Evolutionary conservation across 2,329 filamentous ascomycete genomes (phyloP), one percentile per base, ranked within the genome.

Genomic region (Colletotrichum agaves): DNA sequence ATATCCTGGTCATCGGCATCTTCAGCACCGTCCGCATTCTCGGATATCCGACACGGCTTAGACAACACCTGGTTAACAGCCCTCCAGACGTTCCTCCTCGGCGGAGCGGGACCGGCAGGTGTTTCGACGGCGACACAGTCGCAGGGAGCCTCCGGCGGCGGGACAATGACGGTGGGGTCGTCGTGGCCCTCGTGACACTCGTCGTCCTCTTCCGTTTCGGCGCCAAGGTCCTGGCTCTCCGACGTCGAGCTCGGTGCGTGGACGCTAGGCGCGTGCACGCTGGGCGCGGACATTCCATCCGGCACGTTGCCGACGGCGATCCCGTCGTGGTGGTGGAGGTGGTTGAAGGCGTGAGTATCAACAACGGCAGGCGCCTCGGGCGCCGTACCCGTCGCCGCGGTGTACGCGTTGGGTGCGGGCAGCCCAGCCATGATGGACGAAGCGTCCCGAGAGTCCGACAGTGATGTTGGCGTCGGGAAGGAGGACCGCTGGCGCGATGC

Each of bases 1-100:
- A 71, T 70, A 23, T 77, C 75, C 31, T 77, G 70, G 6, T 71
- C 70, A 5, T 67, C 64, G 2, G 64, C 65, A 15, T 75, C 73
- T 11, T 76, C 74, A 17, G 52, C 52, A n/a, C 23, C 44, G 27
- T 69, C 65, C 15, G 37, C 43, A 0, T 69, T 63, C 0, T 55
- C 23, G 0, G 71, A 64, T 3, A 75, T 23, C 61, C 4, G 68
- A 69, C 0, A 67, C 62, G 0, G 66, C 64, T 33, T 67, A 64
- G 5, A 61, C 62, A 15, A 72, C 2, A 58, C 64, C 33, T 72
- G 67, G 44, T 75, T 76, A n/a, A 74, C 73, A 10, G 64, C 60
- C 3, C 74, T 71, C 75, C 75, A 77, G 6, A 67, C 70, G 31
- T 75, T 75, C 19, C 56, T 56, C 21, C 27, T 52, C 2, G 33